A percentile compares a stretch with the other conserved stretches of the same genome.
Conservation (phyloP, 345 rosid species). For the Arabis hirsuta region DNA sequence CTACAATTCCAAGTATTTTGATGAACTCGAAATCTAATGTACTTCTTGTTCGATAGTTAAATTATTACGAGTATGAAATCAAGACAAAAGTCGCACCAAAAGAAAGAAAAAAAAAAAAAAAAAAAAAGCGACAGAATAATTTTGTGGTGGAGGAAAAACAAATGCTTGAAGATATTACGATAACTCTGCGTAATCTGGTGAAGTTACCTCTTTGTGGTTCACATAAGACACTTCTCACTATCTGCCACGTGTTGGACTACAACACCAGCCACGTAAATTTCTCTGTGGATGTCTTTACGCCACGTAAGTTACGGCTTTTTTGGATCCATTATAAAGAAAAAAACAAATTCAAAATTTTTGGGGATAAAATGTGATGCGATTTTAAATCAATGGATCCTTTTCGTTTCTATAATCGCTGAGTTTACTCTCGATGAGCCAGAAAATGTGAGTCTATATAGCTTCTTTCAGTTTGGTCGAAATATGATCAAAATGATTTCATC, state of each 20-base stretch:
- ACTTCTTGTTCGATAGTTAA: too few species aligned
- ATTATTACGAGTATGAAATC: not conserved
- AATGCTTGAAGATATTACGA: constrained; percentile 30
- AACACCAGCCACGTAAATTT: not conserved
- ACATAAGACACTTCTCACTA: not conserved
- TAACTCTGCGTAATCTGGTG: constrained; percentile 16
- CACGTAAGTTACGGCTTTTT: constrained; percentile 1
- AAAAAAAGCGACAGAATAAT: not conserved
- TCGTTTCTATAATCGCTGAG: not conserved
- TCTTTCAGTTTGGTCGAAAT: not conserved
- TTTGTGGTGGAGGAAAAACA: constrained; percentile 37
- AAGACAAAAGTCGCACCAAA: not conserved
- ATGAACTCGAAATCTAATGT: too few species aligned
- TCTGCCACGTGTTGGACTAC: constrained; percentile 8
- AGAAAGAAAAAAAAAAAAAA: not conserved
- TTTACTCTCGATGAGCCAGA: not conserved
- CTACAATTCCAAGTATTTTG: too few species aligned
- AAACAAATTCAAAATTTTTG: not conserved
- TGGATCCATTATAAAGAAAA: too few species aligned
- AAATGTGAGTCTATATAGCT: not conserved
- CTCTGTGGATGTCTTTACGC: constrained; percentile 11
- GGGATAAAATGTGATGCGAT: too few species aligned
- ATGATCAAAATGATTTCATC: not conserved
- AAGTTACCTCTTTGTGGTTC: constrained; percentile 35
- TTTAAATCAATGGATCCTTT: too few species aligned